phyloP scores from a whole-genome alignment of 2,329 filamentous ascomycete species.

The Chaetothyriales sp. region DNA sequence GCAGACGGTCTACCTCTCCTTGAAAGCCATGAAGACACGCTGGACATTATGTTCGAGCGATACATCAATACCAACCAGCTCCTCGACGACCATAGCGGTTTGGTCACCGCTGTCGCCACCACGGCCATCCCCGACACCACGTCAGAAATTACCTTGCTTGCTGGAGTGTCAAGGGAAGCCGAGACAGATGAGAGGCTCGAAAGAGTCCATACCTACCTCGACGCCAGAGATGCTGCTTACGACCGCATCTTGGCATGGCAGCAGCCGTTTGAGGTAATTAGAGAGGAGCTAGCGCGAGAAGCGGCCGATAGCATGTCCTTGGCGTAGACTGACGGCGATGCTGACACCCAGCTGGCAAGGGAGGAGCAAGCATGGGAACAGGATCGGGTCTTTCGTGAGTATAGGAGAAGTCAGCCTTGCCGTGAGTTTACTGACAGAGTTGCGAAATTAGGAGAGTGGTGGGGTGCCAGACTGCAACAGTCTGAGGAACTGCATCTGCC shows the following conservation, averaged over 20 bases:
- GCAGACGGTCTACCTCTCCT: neutral
- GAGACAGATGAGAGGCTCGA: too few species aligned
- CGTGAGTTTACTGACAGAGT: neutral
- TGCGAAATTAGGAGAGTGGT: neutral
- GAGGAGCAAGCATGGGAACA: neutral
- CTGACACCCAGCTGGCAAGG: neutral
- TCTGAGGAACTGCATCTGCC: neutral
- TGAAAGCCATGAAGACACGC: neutral
- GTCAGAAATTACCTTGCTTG: neutral
- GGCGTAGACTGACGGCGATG: too few species aligned
- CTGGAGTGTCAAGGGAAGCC: neutral
- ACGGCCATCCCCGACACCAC: neutral
- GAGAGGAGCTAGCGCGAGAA: neutral
- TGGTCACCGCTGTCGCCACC: constrained; percentile 1
- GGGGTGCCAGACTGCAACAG: neutral
- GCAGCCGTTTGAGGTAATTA: neutral
- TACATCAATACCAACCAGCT: neutral
- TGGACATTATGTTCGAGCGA: neutral
- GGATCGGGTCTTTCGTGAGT: neutral
- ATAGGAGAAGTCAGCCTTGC: neutral
- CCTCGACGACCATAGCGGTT: neutral
- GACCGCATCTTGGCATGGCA: neutral
- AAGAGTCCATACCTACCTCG: neutral
- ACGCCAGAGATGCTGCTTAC: neutral
- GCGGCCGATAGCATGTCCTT: neutral